Conservation (phyloP, 306 rosid species). For the Glycine soja region DNA sequence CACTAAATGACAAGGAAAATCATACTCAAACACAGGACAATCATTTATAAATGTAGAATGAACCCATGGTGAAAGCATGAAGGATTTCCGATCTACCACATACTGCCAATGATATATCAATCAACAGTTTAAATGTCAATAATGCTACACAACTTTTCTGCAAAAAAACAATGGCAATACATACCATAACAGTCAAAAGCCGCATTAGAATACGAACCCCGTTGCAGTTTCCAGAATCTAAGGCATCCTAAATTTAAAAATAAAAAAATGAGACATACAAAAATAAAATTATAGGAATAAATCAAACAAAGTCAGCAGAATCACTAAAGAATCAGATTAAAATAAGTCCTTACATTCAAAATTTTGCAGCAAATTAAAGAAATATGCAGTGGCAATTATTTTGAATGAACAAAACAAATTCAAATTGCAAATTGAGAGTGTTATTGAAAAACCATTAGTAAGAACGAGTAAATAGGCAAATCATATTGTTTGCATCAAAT, state of each 20-base stretch:
- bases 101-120: slow-evolving; percentile 27
- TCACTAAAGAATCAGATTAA: slow-evolving; percentile 5
- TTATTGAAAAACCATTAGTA: too few species aligned
- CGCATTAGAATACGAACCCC: slow-evolving; percentile 81
- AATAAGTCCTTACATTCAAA: slow-evolving; percentile 18
- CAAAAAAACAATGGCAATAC: slow-evolving; percentile 20
- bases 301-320: slow-evolving; percentile 1
- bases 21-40: too few species aligned
- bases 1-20: too few species aligned
- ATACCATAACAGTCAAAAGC: slow-evolving; percentile 88
- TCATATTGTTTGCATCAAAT: too few species aligned
- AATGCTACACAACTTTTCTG: slow-evolving; percentile 23
- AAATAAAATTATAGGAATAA: slow-evolving; percentile 16
- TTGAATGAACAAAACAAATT: slow-evolving; percentile 22
- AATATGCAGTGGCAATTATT: not conserved
- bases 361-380: slow-evolving; percentile 11
- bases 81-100: slow-evolving; percentile 22
- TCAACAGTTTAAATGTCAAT: not conserved
- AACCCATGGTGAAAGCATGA: not conserved
- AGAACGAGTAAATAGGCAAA: too few species aligned
- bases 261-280: not conserved
- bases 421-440: not conserved
- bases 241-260: slow-evolving; percentile 68
- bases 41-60: too few species aligned
- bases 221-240: slow-evolving; percentile 79